Conservation (phyloP, 495 filamentous ascomycete genomes). For the Cenococcum geophilum region DNA sequence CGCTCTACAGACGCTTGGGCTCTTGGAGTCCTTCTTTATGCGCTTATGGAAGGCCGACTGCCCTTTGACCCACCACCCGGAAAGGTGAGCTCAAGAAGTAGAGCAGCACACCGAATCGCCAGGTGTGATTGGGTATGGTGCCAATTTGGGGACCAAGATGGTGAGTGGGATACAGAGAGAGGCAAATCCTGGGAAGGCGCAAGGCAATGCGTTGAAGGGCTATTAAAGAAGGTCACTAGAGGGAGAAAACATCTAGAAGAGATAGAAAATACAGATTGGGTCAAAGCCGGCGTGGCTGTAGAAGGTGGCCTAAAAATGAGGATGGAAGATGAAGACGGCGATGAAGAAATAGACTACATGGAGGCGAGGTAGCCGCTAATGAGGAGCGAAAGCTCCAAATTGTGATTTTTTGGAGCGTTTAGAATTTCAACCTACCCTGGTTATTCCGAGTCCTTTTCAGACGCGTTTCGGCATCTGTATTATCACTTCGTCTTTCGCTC, state of each 20-base stretch:
- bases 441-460: too few species aligned
- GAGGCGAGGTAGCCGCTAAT: conserved; percentile 9
- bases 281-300: conserved; percentile 63
- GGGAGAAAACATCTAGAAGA: conserved; percentile 63
- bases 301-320: conserved; percentile 62
- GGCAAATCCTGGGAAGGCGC: conserved; percentile 64
- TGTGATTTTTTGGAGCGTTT: not conserved
- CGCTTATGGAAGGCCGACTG: conserved; percentile 82
- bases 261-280: conserved; percentile 69
- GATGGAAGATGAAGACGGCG: conserved; percentile 55
- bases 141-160: conserved; percentile 68
- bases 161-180: conserved; percentile 58
- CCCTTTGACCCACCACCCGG: conserved; percentile 85
- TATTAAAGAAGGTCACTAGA: conserved; percentile 71
- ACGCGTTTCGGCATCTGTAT: too few species aligned
- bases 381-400: conserved; percentile 5
- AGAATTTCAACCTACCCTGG: not conserved
- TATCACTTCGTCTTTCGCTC: too few species aligned
- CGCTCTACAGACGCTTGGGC: conserved; percentile 92
- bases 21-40: conserved; percentile 85
- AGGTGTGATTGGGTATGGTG: conserved; percentile 92
- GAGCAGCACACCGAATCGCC: conserved; percentile 87
- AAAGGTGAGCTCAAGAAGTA: conserved; percentile 56
- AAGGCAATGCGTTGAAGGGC: conserved; percentile 69
- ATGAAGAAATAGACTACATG: conserved; percentile 9